Conservation (phyloP, 2,329 filamentous ascomycete genomes). For the Ophiosphaerella korrae region DNA sequence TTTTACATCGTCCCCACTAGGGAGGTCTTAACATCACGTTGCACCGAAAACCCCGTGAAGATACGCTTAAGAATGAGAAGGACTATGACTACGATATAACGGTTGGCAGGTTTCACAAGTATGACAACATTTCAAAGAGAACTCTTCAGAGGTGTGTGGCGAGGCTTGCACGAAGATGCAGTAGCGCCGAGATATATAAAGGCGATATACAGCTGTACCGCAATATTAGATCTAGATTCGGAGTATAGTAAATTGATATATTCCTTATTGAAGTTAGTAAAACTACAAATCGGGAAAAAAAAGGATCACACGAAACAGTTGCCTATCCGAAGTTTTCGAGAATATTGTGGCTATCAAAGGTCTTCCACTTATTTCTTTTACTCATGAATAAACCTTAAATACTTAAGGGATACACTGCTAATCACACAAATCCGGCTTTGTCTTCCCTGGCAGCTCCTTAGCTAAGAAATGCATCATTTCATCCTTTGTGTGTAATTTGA, state of each 20-base stretch:
- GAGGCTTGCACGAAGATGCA: neutral
- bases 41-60: neutral
- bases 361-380: neutral
- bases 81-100: neutral
- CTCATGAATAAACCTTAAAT: neutral
- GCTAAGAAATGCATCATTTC: conserved; percentile 3
- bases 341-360: too few relatives aligned
- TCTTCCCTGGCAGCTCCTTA: conserved; percentile 4
- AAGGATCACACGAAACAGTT: too few relatives aligned
- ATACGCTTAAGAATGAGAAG: neutral
- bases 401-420: conserved; percentile 1
- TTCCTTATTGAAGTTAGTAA: neutral
- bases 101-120: neutral
- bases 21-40: neutral
- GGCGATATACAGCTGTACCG: neutral
- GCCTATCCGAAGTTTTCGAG: too few relatives aligned
- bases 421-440: conserved; percentile 3
- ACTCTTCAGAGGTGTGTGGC: neutral
- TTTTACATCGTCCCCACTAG: too few relatives aligned
- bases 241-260: neutral
- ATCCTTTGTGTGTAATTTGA: conserved; percentile 6
- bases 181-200: neutral
- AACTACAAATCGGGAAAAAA: neutral
- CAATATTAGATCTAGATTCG: neutral
- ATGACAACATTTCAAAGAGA: neutral